A percentile compares a stretch with the other conserved stretches of the same genome.
Conservation (phyloP, 352 stramenopile genomes). For the Pythium aphanidermatum region DNA sequence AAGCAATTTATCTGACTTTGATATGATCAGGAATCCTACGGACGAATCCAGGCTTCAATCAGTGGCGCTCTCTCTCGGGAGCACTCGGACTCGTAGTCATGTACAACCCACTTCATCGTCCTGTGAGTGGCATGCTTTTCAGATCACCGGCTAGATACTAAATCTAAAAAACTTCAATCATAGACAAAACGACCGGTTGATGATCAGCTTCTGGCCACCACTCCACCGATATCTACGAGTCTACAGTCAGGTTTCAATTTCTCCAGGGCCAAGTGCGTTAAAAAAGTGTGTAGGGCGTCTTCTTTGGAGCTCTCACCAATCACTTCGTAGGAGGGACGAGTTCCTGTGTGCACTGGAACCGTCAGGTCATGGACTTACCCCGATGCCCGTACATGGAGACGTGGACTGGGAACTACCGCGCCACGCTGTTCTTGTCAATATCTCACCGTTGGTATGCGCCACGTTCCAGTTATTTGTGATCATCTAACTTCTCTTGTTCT, state of each 20-base stretch:
- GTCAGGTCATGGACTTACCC: neutral
- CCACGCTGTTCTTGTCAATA: constrained; percentile 50
- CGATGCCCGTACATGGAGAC: neutral
- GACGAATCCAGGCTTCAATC: neutral
- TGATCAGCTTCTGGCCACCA: too few relatives aligned
- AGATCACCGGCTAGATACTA: neutral
- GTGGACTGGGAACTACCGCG: neutral
- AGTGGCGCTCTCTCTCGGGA: constrained; percentile 8
- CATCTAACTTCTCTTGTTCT: neutral
- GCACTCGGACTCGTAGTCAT: constrained; percentile 7
- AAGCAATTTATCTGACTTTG: too few relatives aligned
- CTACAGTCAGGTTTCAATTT: too few relatives aligned
- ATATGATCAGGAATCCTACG: constrained; percentile 19
- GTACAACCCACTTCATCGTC: constrained; percentile 17
- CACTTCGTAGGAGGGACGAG: constrained; percentile 29
- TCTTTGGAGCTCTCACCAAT: too few relatives aligned
- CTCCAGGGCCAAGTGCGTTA: too few relatives aligned
- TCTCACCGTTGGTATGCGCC: constrained; percentile 50
- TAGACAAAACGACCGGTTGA: neutral
- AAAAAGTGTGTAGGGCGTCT: too few relatives aligned
- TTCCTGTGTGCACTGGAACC: constrained; percentile 32
- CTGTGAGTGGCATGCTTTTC: constrained; percentile 4
- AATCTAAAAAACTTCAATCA: neutral
- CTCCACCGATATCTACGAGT: too few relatives aligned
- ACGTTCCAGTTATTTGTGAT: too few relatives aligned